Percentiles rank a stretch among this genome's conserved stretches.
Evolutionary conservation across 176 grass and related monocot species (phyloP).

Genomic region (Alloteropsis semialata): DNA sequence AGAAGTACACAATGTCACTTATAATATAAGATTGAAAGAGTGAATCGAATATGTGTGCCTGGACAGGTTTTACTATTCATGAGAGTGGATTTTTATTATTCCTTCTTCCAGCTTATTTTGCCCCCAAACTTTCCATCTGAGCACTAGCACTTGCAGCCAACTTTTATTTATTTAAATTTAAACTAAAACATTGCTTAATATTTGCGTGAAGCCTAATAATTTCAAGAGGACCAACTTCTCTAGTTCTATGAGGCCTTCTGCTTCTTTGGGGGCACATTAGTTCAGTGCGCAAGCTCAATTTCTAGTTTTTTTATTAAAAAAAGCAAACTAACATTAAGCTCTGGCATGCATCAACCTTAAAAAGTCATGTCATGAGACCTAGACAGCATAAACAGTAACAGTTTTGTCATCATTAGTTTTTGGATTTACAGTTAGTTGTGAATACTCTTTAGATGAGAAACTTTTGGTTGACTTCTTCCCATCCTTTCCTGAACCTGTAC

Average conservation of each 20-base stretch:
- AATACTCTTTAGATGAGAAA: slow-evolving; percentile 85
- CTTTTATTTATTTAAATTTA: slow-evolving; percentile 14
- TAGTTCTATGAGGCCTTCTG: background rate
- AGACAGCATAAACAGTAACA: slow-evolving; percentile 7
- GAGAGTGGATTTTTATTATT: background rate
- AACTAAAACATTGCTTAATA: background rate
- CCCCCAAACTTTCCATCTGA: background rate
- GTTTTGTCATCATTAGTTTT: background rate
- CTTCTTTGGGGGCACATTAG: background rate
- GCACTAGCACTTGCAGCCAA: background rate
- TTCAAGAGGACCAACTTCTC: background rate
- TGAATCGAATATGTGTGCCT: background rate
- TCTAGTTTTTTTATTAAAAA: background rate
- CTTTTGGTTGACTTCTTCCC: slow-evolving; percentile 16
- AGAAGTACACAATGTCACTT: background rate
- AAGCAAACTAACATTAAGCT: background rate
- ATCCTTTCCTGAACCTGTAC: slow-evolving; percentile 40
- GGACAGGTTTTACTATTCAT: background rate
- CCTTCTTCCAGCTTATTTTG: background rate
- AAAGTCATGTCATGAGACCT: background rate
- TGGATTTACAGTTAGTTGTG: slow-evolving; percentile 36
- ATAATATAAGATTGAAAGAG: background rate
- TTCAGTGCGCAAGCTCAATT: background rate
- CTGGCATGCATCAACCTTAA: background rate
- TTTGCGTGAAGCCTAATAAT: slow-evolving; percentile 1